phyloP scores from a whole-genome alignment of 768 basidiomycete genomes.

The Clitopilus passeckerianus region DNA sequence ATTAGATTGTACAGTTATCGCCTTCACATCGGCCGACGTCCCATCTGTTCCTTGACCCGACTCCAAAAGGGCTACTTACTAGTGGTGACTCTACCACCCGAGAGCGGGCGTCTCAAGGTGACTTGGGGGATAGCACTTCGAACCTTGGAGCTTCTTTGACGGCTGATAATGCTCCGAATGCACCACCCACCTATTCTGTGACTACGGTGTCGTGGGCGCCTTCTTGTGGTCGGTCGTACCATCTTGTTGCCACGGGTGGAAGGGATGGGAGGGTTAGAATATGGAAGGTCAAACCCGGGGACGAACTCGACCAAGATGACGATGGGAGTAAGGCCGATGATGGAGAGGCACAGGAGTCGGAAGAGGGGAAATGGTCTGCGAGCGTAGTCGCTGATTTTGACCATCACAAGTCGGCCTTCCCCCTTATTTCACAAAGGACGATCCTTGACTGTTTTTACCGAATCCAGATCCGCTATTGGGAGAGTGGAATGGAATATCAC shows the following conservation, averaged over 20 bases:
- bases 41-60: slow-evolving; percentile 56
- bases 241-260: slow-evolving; percentile 87
- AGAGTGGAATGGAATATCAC: slow-evolving; percentile 95
- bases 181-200: slow-evolving; percentile 53
- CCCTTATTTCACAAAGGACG: not conserved
- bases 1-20: slow-evolving; percentile 70
- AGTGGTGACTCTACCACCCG: not conserved
- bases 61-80: not conserved
- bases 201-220: slow-evolving; percentile 92
- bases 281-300: slow-evolving; percentile 73
- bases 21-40: slow-evolving; percentile 62
- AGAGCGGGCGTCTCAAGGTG: not conserved
- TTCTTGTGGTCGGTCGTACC: slow-evolving; percentile 89
- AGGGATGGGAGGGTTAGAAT: slow-evolving; percentile 88
- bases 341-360: slow-evolving; percentile 24
- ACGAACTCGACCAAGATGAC: slow-evolving; percentile 33
- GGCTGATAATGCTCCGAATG: slow-evolving; percentile 24
- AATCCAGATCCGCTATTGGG: slow-evolving; percentile 61
- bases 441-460: not conserved
- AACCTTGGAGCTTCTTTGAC: slow-evolving; percentile 4
- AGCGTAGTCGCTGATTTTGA: slow-evolving; percentile 82
- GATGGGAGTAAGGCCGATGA: slow-evolving; percentile 31
- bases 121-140: not conserved
- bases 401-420: slow-evolving; percentile 60
- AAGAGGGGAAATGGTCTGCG: slow-evolving; percentile 67